A percentile compares a stretch with the other conserved stretches of the same genome.
These are phyloP conservation scores for Sporopachydermia lactativora DNA, from an alignment of 805 yeast genomes.

Conservation along the genomic window DNA sequence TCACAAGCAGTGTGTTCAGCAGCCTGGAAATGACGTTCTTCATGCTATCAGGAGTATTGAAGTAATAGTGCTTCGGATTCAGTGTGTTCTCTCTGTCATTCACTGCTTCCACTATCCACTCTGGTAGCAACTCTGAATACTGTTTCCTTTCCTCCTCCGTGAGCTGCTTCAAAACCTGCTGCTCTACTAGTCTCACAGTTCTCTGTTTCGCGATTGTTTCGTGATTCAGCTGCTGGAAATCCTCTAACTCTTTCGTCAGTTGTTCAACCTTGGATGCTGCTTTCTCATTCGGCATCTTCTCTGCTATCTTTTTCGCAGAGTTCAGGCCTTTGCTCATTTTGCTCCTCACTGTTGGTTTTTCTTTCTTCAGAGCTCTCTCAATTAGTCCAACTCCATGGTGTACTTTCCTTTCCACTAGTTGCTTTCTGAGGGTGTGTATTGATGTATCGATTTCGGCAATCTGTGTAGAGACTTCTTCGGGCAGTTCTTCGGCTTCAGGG, in stretches of 20 bases:
- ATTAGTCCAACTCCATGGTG: not conserved
- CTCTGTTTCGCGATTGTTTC: constrained; percentile 2
- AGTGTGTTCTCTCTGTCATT: not conserved
- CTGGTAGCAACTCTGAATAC: not conserved
- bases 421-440: not conserved
- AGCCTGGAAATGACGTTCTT: constrained; percentile 1
- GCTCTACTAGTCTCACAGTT: not conserved
- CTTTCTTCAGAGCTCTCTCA: not conserved
- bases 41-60: not conserved
- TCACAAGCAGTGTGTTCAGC: not conserved
- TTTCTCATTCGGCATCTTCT: not conserved
- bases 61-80: not conserved
- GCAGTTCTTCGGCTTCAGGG: not conserved
- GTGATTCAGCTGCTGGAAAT: not conserved
- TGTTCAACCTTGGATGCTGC: constrained; percentile 1
- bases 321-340: not conserved
- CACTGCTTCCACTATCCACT: not conserved
- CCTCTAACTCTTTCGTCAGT: not conserved
- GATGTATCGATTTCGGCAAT: constrained; percentile 2
- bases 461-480: not conserved
- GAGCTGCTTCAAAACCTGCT: not conserved
- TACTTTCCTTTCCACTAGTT: not conserved
- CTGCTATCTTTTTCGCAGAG: not conserved
- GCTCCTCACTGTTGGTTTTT: not conserved
- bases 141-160: not conserved